Conservation (phyloP, 805 yeast genomes). For the Candida krabiensis region DNA sequence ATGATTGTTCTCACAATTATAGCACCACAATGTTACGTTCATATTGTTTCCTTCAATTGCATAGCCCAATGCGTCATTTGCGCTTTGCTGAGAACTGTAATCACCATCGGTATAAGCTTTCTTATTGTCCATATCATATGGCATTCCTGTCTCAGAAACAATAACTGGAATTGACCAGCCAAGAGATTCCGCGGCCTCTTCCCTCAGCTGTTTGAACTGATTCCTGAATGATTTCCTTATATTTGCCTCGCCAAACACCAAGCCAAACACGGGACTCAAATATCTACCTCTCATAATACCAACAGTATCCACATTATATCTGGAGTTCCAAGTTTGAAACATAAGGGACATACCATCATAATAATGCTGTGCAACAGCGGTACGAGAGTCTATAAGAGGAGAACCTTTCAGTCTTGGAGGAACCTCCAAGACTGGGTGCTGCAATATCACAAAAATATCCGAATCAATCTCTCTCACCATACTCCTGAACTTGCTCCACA, state of each 20-base stretch:
- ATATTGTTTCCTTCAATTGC: conserved; percentile 76
- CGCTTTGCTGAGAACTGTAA: conserved; percentile 72
- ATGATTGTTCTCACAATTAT: conserved; percentile 70
- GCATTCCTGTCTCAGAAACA: conserved; percentile 96
- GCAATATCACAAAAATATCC: conserved; percentile 60
- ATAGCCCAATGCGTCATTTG: conserved; percentile 76
- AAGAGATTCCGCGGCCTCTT: conserved; percentile 59
- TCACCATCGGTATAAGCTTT: conserved; percentile 65
- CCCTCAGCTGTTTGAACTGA: conserved; percentile 66
- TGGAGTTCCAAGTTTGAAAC: conserved; percentile 86
- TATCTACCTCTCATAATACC: conserved; percentile 84
- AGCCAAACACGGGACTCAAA: conserved; percentile 65
- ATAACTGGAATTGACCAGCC: conserved; percentile 71
- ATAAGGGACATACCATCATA: conserved; percentile 93
- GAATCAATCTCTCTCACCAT: conserved; percentile 47
- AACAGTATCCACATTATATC: conserved; percentile 82
- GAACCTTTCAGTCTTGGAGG: conserved; percentile 68
- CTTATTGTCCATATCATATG: conserved; percentile 89
- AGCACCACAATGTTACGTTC: conserved; percentile 85
- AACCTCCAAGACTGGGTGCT: conserved; percentile 75
- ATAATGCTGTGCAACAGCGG: conserved; percentile 84
- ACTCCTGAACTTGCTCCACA: conserved; percentile 50
- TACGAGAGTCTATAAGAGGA: conserved; percentile 55
- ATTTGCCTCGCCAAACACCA: conserved; percentile 79
- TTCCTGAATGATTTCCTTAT: conserved; percentile 69